Evolutionary conservation across 768 basidiomycete genomes (phyloP).

Genomic region (Calocybe cyanea): DNA sequence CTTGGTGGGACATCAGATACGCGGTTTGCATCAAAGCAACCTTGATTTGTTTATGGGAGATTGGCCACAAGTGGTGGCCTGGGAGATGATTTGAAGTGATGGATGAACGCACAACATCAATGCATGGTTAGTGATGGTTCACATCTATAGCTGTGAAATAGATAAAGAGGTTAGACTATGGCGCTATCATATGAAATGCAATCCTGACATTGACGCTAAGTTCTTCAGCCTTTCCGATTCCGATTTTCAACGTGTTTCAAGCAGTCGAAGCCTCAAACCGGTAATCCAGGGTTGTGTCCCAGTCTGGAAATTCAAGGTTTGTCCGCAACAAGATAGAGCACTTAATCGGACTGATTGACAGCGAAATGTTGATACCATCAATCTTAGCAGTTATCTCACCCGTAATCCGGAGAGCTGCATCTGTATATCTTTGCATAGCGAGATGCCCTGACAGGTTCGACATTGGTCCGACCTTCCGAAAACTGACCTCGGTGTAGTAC

Average conservation of each 20-base stretch:
- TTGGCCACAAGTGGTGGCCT: too few relatives aligned
- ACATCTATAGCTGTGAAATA: too few relatives aligned
- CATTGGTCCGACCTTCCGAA: conserved; percentile 6
- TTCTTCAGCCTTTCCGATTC: too few relatives aligned
- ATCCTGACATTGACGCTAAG: too few relatives aligned
- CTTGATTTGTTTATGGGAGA: conserved; percentile 3
- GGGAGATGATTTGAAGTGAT: too few relatives aligned
- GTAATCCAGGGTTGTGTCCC: conserved; percentile 8
- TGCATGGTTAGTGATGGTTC: too few relatives aligned
- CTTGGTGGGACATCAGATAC: conserved; percentile 11
- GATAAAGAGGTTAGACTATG: too few relatives aligned
- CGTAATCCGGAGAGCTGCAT: conserved; percentile 5
- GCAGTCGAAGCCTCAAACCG: conserved; percentile 12
- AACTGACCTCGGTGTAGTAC: conserved; percentile 1
- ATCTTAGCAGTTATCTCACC: conserved; percentile 5
- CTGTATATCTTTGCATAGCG: neutral
- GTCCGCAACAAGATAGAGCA: neutral
- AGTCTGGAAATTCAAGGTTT: conserved; percentile 1
- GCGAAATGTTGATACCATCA: conserved; percentile 11
- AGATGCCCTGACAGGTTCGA: conserved; percentile 1
- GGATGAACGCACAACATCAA: too few relatives aligned
- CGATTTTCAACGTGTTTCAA: too few relatives aligned
- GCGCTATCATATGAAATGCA: too few relatives aligned
- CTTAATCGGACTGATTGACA: conserved; percentile 14
- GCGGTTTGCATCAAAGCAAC: conserved; percentile 8